Percentiles rank a stretch among this genome's conserved stretches.
Conservation (phyloP, 768 basidiomycete genomes). For the Russula dissimulans region DNA sequence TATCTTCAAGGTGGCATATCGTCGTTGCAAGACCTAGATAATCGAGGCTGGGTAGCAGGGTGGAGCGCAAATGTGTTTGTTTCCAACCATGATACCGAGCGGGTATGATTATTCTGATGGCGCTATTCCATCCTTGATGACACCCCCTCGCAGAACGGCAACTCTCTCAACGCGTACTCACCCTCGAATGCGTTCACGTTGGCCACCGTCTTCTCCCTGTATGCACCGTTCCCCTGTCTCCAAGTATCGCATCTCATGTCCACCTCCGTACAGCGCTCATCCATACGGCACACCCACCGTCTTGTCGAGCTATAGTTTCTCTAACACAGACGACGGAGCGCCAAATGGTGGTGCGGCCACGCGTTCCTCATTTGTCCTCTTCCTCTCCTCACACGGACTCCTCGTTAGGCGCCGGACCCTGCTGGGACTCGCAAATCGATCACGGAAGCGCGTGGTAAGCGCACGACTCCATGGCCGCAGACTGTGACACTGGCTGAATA, state of each 20-base stretch:
- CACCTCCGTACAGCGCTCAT: conserved; percentile 32
- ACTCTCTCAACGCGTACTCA: conserved; percentile 49
- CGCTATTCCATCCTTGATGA: neutral
- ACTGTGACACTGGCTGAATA: neutral
- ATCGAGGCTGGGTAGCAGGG: conserved; percentile 48
- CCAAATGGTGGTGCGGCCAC: conserved; percentile 43
- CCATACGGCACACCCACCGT: conserved; percentile 59
- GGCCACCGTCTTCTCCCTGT: conserved; percentile 53
- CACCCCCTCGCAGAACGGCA: conserved; percentile 31
- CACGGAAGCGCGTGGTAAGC: conserved; percentile 43
- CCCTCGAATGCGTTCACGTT: conserved; percentile 53
- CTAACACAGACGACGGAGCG: conserved; percentile 43
- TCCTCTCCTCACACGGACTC: neutral
- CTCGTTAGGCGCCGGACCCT: conserved; percentile 38
- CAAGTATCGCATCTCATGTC: neutral
- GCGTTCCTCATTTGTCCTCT: neutral
- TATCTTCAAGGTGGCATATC: conserved; percentile 46
- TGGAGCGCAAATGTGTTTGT: conserved; percentile 54
- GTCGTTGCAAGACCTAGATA: conserved; percentile 42
- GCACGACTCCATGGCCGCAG: neutral
- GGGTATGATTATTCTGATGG: conserved; percentile 26
- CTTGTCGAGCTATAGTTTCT: conserved; percentile 48
- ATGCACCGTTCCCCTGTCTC: neutral
- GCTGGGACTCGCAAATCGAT: conserved; percentile 31
- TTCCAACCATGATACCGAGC: conserved; percentile 62